Percentiles rank a stretch among this genome's conserved stretches.
Evolutionary conservation across 495 filamentous ascomycete species (phyloP).

Genomic region (Sporormia fimetaria): DNA sequence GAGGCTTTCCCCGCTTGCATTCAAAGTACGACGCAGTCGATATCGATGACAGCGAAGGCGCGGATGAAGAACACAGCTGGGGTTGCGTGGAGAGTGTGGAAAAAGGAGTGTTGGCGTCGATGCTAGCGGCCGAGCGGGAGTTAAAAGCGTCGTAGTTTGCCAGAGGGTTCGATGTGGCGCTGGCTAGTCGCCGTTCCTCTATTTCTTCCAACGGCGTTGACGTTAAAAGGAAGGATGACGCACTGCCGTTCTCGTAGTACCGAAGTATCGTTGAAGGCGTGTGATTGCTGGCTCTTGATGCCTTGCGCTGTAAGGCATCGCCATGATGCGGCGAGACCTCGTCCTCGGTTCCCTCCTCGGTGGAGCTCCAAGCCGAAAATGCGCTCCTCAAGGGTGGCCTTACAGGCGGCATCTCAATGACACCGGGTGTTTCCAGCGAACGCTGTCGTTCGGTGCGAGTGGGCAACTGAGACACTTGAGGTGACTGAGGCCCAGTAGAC

Average conservation of each 20-base stretch:
- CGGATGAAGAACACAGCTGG: constrained; percentile 13
- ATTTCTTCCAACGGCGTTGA: constrained; percentile 11
- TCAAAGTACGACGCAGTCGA: constrained; percentile 21
- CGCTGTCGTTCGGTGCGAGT: not conserved
- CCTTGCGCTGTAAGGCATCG: not conserved
- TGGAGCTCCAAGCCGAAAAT: constrained; percentile 21
- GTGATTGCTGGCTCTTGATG: constrained; percentile 2
- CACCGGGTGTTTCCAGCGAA: not conserved
- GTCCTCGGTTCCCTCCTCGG: constrained; percentile 17
- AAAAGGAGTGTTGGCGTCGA: constrained; percentile 4
- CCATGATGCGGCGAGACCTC: constrained; percentile 4
- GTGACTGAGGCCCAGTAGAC: not conserved
- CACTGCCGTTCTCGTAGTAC: constrained; percentile 12
- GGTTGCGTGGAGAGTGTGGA: constrained; percentile 6
- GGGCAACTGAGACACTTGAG: constrained; percentile 1
- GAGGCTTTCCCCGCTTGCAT: constrained; percentile 6
- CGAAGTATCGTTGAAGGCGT: constrained; percentile 12
- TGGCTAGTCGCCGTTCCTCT: not conserved
- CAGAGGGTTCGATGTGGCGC: constrained; percentile 5
- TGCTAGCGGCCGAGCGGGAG: not conserved
- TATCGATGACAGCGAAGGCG: constrained; percentile 15
- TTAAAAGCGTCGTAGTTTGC: not conserved
- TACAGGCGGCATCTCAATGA: constrained; percentile 14
- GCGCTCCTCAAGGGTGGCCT: constrained; percentile 14
- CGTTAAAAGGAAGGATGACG: constrained; percentile 8